Evolutionary conservation across 768 basidiomycete species (phyloP), one percentile per base, ranked within the genome.

Genomic region (Podaxis sp.): DNA sequence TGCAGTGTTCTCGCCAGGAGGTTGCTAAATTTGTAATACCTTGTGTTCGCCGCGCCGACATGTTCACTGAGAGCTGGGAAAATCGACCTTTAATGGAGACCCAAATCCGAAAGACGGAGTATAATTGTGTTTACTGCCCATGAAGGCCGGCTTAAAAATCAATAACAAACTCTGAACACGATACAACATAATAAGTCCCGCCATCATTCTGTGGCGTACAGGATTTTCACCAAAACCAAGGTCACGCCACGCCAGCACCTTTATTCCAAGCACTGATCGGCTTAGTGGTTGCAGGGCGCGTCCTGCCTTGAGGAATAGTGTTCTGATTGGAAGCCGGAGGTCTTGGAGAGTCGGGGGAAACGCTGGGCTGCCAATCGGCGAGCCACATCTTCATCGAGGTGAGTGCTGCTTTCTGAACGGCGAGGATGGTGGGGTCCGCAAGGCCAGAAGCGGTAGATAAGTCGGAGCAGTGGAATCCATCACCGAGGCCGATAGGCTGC

Each of bases 401-500:
- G 21, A 90, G 71, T 0, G 73, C 86, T 42, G 82, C 70, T 38
- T 70, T 64, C 66, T 89, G 88, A 7, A 89, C 86, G 0, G 76
- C 73, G 4, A 69, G 67, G 42, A 89, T 74, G 1, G 82, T 83
- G 16, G 77, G 62, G 63, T 89, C 87, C 4, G 76, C 76, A 4
- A 63, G 21, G 1, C 77, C 83, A 42, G 74, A 73, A 23, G 62
- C 40, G 0, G 73, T 70, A 56, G 73, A 47, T 50, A 91, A 67
- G 65, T 90, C 88, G 16, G 88, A 85, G 67, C 80, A 81, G 65
- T 90, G 89, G 78, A 87, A 90, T 0, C 85, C 89, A 63, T 87
- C 79, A 25, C 83, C 73, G 11, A 82, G 68, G 14, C 74, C 79
- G 56, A 90, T 85, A 0, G 85, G 84, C 65, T 87, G 86, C 0